phyloP scores from a whole-genome alignment of 1,139 yeast genomes.

The Wickerhamiella infanticola region DNA sequence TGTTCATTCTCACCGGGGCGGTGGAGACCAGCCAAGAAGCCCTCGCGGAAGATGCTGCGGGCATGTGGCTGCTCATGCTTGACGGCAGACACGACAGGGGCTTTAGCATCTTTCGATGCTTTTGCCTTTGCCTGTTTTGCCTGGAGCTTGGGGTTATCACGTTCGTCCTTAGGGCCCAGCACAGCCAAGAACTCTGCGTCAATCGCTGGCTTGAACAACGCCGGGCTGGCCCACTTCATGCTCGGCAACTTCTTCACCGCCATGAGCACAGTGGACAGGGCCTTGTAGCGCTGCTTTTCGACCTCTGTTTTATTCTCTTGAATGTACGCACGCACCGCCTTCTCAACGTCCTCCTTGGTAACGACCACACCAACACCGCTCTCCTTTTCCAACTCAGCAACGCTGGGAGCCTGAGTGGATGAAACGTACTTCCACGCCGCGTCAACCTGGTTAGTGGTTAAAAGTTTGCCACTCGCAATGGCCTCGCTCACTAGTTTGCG shows the following conservation, averaged over 20 bases:
- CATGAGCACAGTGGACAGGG: conserved; percentile 62
- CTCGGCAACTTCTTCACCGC: conserved; percentile 56
- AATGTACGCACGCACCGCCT: conserved; percentile 44
- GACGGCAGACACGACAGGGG: conserved; percentile 19
- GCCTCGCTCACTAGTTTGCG: conserved; percentile 42
- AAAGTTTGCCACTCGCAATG: conserved; percentile 47
- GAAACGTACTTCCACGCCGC: conserved; percentile 73
- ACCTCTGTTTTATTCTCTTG: conserved; percentile 42
- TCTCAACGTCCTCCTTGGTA: conserved; percentile 46
- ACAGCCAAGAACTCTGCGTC: conserved; percentile 56
- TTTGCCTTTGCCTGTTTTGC: conserved; percentile 30
- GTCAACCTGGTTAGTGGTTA: conserved; percentile 54
- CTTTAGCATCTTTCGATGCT: conserved; percentile 12
- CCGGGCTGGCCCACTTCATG: conserved; percentile 87
- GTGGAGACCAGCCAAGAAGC: conserved; percentile 89
- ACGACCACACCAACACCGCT: conserved; percentile 77
- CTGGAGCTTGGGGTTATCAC: conserved; percentile 72
- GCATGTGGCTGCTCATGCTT: conserved; percentile 7
- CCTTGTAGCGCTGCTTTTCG: conserved; percentile 54
- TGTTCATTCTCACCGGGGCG: conserved; percentile 93
- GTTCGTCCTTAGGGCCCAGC: conserved; percentile 90
- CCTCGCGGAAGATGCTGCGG: conserved; percentile 68
- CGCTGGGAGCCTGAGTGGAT: conserved; percentile 29
- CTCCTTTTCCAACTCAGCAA: conserved; percentile 37
- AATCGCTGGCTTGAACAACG: conserved; percentile 68